Evolutionary conservation across 331 rosid genomes (phyloP).

Genomic region (Malus hybrid): DNA sequence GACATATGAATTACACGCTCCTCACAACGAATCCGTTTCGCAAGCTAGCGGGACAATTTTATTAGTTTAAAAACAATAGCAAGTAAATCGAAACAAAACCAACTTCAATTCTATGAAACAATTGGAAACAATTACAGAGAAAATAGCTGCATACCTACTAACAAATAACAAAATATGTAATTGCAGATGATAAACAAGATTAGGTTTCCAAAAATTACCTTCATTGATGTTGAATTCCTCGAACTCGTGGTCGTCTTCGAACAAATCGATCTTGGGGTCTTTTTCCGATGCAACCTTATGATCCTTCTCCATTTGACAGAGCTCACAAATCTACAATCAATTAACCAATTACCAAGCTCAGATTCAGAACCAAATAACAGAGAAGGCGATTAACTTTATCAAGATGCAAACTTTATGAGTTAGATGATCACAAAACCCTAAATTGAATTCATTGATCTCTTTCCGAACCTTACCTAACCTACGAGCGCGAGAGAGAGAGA

Average conservation of each 20-base stretch:
- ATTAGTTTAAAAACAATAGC: not conserved
- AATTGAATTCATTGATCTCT: not conserved
- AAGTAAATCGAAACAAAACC: not conserved
- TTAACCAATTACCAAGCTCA: not conserved
- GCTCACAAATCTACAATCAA: not conserved
- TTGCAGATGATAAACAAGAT: not conserved
- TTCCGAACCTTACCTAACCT: not conserved
- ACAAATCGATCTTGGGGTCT: slow-evolving; percentile 33
- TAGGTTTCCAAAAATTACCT: slow-evolving; percentile 11
- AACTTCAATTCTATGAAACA: not conserved
- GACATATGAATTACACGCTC: not conserved
- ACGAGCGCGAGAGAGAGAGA: not conserved
- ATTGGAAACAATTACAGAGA: not conserved
- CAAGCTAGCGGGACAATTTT: not conserved
- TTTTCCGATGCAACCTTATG: slow-evolving; percentile 27
- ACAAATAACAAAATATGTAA: not conserved
- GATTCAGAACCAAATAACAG: not conserved
- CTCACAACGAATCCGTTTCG: not conserved
- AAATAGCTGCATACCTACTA: not conserved
- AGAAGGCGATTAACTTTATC: not conserved
- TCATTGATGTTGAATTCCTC: slow-evolving; percentile 34
- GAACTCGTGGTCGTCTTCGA: slow-evolving; percentile 40
- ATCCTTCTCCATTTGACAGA: slow-evolving; percentile 21
- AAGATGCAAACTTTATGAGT: not conserved
- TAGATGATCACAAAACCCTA: not conserved